These are phyloP conservation scores for Eimeria tenella DNA, from an alignment of 169 alveolate genomes.

Conservation along the genomic window DNA sequence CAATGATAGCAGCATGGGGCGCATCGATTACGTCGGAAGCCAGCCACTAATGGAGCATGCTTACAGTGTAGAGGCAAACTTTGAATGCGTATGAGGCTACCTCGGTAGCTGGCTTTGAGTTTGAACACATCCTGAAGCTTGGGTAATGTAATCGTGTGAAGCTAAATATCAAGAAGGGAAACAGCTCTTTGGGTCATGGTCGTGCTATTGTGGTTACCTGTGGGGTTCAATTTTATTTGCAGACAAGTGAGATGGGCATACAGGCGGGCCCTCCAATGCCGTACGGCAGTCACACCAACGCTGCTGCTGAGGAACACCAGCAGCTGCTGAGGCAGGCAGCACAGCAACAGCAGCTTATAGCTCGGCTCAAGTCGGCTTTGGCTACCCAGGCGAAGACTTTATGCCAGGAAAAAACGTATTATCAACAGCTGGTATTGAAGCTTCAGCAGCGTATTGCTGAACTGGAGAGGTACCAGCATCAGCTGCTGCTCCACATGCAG, in stretches of 20 bases:
- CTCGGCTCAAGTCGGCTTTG: not conserved
- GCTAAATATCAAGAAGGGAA: no score
- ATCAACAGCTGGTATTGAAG: not conserved
- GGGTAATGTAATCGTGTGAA: no score
- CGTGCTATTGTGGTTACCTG: no score
- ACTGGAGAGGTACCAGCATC: slow-evolving; percentile 12
- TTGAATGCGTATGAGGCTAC: no score
- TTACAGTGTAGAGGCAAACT: no score
- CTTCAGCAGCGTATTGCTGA: slow-evolving; percentile 19
- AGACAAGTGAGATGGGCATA: not conserved
- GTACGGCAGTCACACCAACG: not conserved
- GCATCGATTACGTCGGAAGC: no score
- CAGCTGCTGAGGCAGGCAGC: not conserved
- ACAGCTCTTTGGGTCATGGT: no score
- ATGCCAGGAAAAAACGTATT: not conserved
- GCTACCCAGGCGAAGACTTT: slow-evolving; percentile 8
- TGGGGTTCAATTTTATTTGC: not conserved
- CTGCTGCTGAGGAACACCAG: not conserved
- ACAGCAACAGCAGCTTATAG: slow-evolving; percentile 29
- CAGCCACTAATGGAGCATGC: no score
- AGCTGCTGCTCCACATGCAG: slow-evolving; percentile 28
- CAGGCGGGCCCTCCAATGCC: slow-evolving; percentile 24
- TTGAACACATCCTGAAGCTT: no score
- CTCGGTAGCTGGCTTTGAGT: no score
- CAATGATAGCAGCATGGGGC: no score